Percentiles rank a stretch among this genome's conserved stretches.
Conservation (phyloP, 331 rosid genomes). For the Cydonia oblonga region DNA sequence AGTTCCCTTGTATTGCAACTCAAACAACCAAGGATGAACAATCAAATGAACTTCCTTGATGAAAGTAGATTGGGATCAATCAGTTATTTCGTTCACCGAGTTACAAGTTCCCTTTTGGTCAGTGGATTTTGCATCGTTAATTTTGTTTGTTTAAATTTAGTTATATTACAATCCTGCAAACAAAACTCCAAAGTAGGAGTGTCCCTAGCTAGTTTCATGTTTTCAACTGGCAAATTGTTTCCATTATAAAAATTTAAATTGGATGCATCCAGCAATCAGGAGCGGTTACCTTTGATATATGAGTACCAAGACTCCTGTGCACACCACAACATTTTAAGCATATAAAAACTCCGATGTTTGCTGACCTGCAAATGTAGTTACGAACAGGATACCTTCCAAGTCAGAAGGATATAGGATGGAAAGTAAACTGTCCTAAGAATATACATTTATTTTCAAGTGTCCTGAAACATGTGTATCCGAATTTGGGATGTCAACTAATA, state of each 20-base stretch:
- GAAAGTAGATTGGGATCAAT: neutral
- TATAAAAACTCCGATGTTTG: constrained; percentile 89
- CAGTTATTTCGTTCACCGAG: neutral
- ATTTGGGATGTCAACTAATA: neutral
- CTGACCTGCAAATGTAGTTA: constrained; percentile 60
- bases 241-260: neutral
- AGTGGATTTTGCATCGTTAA: neutral
- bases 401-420: neutral
- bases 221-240: neutral
- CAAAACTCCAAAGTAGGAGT: neutral
- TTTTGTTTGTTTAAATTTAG: neutral
- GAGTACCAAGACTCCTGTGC: constrained; percentile 96
- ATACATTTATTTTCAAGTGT: neutral
- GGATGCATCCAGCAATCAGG: neutral
- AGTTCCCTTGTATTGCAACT: neutral
- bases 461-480: neutral
- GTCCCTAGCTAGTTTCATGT: neutral
- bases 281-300: constrained; percentile 76
- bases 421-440: neutral
- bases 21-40: neutral
- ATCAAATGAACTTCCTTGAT: neutral
- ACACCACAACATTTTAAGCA: constrained; percentile 95
- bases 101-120: neutral
- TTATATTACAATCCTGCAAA: neutral
- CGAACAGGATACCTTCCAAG: neutral